These are phyloP conservation scores for Leccinum solheimii DNA, from an alignment of 1,284 basidiomycete genomes.

Conservation along the genomic window DNA sequence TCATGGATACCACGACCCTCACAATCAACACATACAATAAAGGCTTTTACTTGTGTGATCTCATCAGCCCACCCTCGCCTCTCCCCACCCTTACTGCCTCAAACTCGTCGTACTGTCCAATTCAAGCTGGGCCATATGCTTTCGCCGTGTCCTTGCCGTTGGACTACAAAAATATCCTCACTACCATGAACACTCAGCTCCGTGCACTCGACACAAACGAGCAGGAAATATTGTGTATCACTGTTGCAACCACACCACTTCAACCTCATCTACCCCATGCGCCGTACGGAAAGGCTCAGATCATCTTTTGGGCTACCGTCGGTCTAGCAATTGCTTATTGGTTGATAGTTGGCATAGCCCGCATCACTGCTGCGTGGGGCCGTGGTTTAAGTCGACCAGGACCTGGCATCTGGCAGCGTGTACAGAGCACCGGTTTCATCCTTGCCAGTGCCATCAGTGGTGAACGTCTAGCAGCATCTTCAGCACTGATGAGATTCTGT, in stretches of 20 bases:
- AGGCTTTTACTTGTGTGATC: conserved; percentile 72
- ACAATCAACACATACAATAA: conserved; percentile 74
- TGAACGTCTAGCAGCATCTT: conserved; percentile 80
- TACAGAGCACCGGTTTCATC: conserved; percentile 83
- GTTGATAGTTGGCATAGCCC: conserved; percentile 74
- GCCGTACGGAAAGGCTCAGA: conserved; percentile 71
- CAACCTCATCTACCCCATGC: conserved; percentile 47
- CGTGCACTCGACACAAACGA: conserved; percentile 85
- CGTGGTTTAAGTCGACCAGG: conserved; percentile 62
- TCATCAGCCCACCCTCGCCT: conserved; percentile 72
- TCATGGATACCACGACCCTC: conserved; percentile 77
- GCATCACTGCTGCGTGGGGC: conserved; percentile 82
- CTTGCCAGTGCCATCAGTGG: conserved; percentile 92
- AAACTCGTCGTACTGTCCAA: conserved; percentile 67
- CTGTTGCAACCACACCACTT: conserved; percentile 79
- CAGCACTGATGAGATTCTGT: conserved; percentile 89
- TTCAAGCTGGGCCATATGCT: conserved; percentile 75
- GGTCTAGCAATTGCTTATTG: conserved; percentile 80
- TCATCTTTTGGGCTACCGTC: conserved; percentile 84
- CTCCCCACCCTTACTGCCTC: conserved; percentile 42
- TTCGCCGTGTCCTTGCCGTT: conserved; percentile 79
- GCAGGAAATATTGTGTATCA: conserved; percentile 80
- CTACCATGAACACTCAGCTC: conserved; percentile 82
- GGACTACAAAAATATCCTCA: conserved; percentile 68
- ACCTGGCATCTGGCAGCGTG: conserved; percentile 60